Conservation (phyloP, 805 yeast species). For the Isabelozyma heimii region DNA sequence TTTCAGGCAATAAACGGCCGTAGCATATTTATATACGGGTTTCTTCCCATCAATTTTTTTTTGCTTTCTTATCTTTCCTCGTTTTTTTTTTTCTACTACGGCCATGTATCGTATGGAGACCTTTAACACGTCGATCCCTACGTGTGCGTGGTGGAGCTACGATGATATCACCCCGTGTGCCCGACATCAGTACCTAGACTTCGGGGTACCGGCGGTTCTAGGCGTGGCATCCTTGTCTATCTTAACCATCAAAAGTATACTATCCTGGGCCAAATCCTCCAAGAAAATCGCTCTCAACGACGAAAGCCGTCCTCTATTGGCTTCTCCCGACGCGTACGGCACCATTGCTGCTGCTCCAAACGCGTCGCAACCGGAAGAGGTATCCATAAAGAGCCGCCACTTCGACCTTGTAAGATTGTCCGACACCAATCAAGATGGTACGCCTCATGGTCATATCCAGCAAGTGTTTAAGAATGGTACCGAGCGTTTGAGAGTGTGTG, state of each 20-base stretch:
- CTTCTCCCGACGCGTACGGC: conserved; percentile 29
- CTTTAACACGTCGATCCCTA: not conserved
- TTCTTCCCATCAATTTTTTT: conserved; percentile 1
- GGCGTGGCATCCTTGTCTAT: conserved; percentile 26
- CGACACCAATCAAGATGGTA: conserved; percentile 57
- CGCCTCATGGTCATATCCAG: conserved; percentile 54
- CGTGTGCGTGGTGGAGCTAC: conserved; percentile 46
- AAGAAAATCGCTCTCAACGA: conserved; percentile 12
- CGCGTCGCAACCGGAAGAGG: not conserved
- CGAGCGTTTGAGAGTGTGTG: conserved; percentile 55
- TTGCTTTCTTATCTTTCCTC: not conserved
- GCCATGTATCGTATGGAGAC: not conserved
- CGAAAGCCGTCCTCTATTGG: conserved; percentile 34
- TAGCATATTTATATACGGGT: not conserved
- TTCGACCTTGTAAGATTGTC: conserved; percentile 60
- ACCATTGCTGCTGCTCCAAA: conserved; percentile 12
- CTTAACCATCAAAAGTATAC: conserved; percentile 17
- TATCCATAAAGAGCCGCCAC: conserved; percentile 52
- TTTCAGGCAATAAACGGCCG: not conserved
- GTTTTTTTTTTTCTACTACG: not conserved
- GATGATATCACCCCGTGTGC: conserved; percentile 62
- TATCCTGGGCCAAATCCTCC: conserved; percentile 8
- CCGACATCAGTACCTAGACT: conserved; percentile 38
- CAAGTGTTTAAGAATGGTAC: conserved; percentile 44
- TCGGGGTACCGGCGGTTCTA: conserved; percentile 26